Conservation (phyloP, 805 yeast species). For the Kodamaea leandrae region DNA sequence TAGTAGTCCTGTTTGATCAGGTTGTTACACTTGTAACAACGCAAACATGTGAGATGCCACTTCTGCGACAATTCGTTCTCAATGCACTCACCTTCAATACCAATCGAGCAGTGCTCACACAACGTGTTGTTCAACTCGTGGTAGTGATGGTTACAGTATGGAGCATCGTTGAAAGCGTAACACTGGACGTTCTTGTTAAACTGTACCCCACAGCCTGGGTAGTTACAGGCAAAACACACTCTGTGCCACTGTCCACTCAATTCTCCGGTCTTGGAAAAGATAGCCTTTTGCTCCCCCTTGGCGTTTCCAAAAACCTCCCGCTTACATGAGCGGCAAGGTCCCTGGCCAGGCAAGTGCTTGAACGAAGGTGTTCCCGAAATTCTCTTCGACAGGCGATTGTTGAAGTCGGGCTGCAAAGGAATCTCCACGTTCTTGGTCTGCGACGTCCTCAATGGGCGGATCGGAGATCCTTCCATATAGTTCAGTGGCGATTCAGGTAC, state of each 20-base stretch:
- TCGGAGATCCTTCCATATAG: background rate
- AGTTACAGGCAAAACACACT: slow-evolving; percentile 71
- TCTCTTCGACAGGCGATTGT: slow-evolving; percentile 3
- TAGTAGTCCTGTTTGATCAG: slow-evolving; percentile 55
- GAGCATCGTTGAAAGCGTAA: slow-evolving; percentile 74
- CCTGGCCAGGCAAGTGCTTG: slow-evolving; percentile 50
- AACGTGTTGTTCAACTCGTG: slow-evolving; percentile 73
- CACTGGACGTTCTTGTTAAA: slow-evolving; percentile 64
- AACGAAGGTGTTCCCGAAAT: slow-evolving; percentile 3
- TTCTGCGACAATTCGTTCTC: slow-evolving; percentile 70
- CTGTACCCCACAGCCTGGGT: slow-evolving; percentile 47
- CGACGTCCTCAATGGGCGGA: background rate
- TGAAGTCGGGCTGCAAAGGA: background rate
- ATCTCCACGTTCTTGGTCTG: background rate
- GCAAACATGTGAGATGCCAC: slow-evolving; percentile 74
- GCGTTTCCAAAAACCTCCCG: slow-evolving; percentile 44
- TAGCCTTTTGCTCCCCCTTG: slow-evolving; percentile 50
- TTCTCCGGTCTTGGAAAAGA: slow-evolving; percentile 83
- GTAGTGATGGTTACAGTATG: slow-evolving; percentile 78
- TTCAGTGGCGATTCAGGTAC: background rate
- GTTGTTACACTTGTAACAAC: slow-evolving; percentile 58
- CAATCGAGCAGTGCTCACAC: slow-evolving; percentile 66
- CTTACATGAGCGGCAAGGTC: slow-evolving; percentile 79
- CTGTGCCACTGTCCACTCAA: slow-evolving; percentile 94
- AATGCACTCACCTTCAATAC: slow-evolving; percentile 89